Evolutionary conservation across 257 asterid genomes (phyloP).

Genomic region (Jacaranda mimosifolia): DNA sequence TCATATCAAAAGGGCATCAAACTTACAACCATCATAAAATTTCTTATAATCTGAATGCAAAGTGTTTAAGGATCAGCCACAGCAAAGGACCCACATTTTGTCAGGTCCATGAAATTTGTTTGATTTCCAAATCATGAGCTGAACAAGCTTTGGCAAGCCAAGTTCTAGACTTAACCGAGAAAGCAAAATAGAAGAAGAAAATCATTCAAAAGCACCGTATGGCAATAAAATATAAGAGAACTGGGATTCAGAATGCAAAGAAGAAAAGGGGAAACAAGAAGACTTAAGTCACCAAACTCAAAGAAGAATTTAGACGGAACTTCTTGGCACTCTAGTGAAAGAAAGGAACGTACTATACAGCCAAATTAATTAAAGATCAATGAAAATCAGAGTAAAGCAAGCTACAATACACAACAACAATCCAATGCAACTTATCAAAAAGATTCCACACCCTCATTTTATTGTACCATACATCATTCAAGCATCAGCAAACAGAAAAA

Average conservation of each 20-base stretch:
- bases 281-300: neutral
- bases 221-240: neutral
- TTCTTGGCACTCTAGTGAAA: neutral
- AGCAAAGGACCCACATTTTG: no score
- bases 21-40: no score
- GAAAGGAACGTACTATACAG: neutral
- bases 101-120: no score
- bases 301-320: neutral
- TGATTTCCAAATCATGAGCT: neutral
- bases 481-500: no score
- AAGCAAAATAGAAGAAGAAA: neutral
- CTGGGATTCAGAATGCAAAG: neutral
- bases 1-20: no score
- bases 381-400: neutral
- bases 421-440: neutral
- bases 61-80: no score
- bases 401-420: neutral
- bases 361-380: neutral
- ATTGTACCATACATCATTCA: neutral
- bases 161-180: neutral
- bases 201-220: neutral
- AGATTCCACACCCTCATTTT: neutral
- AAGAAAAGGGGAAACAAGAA: neutral
- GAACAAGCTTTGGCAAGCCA: neutral
- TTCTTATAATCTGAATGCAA: no score